Percentiles rank a stretch among this genome's conserved stretches.
Evolutionary conservation across 2,329 filamentous ascomycete species (phyloP).

Genomic region (Diaporthe destruens): DNA sequence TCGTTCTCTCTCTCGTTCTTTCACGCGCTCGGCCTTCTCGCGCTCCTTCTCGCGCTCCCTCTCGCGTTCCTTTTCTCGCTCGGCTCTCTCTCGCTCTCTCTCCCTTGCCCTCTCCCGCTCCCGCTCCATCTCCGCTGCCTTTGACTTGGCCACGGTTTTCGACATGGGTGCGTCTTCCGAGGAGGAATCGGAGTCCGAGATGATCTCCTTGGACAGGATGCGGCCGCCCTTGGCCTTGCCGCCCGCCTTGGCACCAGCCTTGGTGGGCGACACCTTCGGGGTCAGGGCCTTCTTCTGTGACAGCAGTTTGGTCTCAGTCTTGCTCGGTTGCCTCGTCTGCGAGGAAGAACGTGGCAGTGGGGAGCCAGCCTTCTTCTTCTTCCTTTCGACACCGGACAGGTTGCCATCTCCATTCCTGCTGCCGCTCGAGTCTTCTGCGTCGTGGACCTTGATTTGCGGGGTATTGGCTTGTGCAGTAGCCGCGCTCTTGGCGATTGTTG

Average conservation of each 20-base stretch:
- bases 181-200: slow-evolving; percentile 66
- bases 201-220: slow-evolving; percentile 67
- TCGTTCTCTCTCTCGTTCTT: neutral
- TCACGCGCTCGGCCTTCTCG: slow-evolving; percentile 15
- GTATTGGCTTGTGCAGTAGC: slow-evolving; percentile 58
- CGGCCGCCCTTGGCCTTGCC: slow-evolving; percentile 56
- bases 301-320: slow-evolving; percentile 66
- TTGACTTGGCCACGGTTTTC: slow-evolving; percentile 49
- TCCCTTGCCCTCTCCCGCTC: slow-evolving; percentile 34
- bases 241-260: slow-evolving; percentile 50
- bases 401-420: slow-evolving; percentile 57
- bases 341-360: slow-evolving; percentile 64
- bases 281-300: slow-evolving; percentile 55
- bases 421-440: slow-evolving; percentile 61
- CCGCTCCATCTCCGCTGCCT: slow-evolving; percentile 36
- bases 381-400: slow-evolving; percentile 50
- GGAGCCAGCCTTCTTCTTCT: slow-evolving; percentile 54
- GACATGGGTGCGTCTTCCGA: slow-evolving; percentile 63
- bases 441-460: slow-evolving; percentile 64
- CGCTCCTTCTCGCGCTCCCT: slow-evolving; percentile 29
- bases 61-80: slow-evolving; percentile 2
- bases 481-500: slow-evolving; percentile 67
- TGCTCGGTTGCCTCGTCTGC: slow-evolving; percentile 62
- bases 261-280: slow-evolving; percentile 57
- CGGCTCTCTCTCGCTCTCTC: slow-evolving; percentile 15